These are phyloP conservation scores for Yarrowia bubula DNA, from an alignment of 805 yeast genomes.

Conservation along the genomic window DNA sequence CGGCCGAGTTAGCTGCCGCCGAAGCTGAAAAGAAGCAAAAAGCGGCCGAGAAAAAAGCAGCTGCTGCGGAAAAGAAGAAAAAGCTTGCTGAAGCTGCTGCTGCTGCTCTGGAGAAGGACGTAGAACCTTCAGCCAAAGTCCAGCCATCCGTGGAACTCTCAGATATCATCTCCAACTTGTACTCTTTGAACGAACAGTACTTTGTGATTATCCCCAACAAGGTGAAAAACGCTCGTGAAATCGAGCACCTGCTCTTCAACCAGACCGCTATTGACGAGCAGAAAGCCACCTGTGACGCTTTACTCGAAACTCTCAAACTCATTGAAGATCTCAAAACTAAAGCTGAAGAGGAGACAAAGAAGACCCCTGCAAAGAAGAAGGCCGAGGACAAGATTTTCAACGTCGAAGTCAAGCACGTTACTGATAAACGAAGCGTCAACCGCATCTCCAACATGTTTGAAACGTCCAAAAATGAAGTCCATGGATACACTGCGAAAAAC, in stretches of 20 bases:
- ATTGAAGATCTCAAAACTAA: slow-evolving; percentile 23
- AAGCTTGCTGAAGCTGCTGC: neutral
- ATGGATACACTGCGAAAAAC: neutral
- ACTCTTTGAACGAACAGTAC: slow-evolving; percentile 41
- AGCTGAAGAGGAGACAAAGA: neutral
- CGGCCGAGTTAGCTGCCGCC: too few species aligned
- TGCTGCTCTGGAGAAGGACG: neutral
- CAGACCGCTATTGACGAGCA: slow-evolving; percentile 7
- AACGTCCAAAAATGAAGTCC: neutral
- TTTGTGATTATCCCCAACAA: slow-evolving; percentile 45
- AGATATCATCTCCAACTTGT: neutral
- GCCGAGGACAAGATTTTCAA: slow-evolving; percentile 3
- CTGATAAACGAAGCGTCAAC: slow-evolving; percentile 5
- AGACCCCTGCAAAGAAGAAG: neutral
- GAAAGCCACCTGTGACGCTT: slow-evolving; percentile 21
- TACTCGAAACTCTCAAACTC: slow-evolving; percentile 6
- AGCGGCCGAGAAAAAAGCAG: neutral
- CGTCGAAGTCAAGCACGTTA: slow-evolving; percentile 4
- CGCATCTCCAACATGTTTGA: slow-evolving; percentile 13
- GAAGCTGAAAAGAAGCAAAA: neutral
- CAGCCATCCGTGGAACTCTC: neutral
- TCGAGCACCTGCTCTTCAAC: neutral
- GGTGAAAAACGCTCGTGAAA: slow-evolving; percentile 21
- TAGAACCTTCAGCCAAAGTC: neutral
- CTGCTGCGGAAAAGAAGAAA: neutral